phyloP scores from a whole-genome alignment of 148 eudicot species.

The Chenopodium berlandieri region DNA sequence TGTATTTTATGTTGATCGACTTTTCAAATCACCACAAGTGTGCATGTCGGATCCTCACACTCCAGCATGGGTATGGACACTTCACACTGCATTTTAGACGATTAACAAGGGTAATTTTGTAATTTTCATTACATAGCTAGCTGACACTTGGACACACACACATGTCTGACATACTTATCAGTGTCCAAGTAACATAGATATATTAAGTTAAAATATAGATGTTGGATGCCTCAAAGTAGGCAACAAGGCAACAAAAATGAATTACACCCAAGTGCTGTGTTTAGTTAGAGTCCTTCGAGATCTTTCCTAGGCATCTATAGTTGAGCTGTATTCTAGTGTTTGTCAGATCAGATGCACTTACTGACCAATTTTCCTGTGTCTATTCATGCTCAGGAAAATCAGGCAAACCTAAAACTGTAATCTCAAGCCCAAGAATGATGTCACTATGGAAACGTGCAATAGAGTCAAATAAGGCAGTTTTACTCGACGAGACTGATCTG shows the following conservation, averaged over 20 bases:
- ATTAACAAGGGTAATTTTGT: not conserved
- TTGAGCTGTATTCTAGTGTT: not conserved
- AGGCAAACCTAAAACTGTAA: slow-evolving; percentile 22
- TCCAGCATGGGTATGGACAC: not conserved
- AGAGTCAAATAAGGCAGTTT: slow-evolving; percentile 72
- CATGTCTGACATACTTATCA: not conserved
- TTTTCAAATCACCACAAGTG: not conserved
- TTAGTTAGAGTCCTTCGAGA: not conserved
- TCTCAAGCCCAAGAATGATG: slow-evolving; percentile 80
- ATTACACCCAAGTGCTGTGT: too few relatives aligned
- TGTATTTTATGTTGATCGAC: not conserved
- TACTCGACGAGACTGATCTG: slow-evolving; percentile 57
- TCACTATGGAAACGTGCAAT: slow-evolving; percentile 80
- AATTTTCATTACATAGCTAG: not conserved
- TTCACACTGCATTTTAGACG: not conserved
- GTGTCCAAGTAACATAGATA: not conserved
- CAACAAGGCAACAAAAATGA: not conserved
- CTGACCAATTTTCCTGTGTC: not conserved
- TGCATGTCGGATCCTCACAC: not conserved
- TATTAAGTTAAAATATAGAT: not conserved
- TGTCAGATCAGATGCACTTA: not conserved
- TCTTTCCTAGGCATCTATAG: not conserved
- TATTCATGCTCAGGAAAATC: slow-evolving; percentile 18
- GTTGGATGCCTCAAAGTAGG: not conserved
- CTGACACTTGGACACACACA: not conserved